A percentile compares a stretch with the other conserved stretches of the same genome.
Evolutionary conservation across 2,329 filamentous ascomycete species (phyloP).

Genomic region (Cordyceps sp.): DNA sequence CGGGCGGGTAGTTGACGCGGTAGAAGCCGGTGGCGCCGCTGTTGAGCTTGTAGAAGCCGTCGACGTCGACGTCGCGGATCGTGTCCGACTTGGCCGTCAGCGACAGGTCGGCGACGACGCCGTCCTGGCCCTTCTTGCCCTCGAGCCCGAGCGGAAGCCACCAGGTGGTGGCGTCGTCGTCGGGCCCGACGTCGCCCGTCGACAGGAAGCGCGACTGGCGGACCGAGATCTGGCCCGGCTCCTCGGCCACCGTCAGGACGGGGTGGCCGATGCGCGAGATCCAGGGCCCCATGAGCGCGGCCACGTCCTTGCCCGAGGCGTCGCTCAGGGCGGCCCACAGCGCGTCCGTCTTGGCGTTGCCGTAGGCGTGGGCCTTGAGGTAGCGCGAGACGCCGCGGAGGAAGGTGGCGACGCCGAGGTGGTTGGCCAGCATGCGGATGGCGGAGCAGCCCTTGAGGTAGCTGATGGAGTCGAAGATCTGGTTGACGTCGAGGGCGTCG

Average conservation of each 20-base stretch:
- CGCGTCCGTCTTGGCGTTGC: conserved; percentile 80
- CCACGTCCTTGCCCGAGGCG: conserved; percentile 75
- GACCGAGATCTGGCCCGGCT: conserved; percentile 64
- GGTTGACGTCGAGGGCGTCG: conserved; percentile 89
- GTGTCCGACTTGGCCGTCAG: conserved; percentile 64
- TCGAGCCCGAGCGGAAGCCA: conserved; percentile 86
- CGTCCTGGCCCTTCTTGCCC: conserved; percentile 49
- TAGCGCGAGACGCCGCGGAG: conserved; percentile 81
- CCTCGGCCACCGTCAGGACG: conserved; percentile 70
- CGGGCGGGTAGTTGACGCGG: conserved; percentile 82
- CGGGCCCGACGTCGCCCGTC: conserved; percentile 75
- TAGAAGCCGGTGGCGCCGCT: conserved; percentile 77
- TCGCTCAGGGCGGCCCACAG: conserved; percentile 80
- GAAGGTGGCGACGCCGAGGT: conserved; percentile 79
- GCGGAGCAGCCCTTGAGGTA: conserved; percentile 94
- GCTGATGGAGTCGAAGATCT: conserved; percentile 94
- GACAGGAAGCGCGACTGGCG: conserved; percentile 82
- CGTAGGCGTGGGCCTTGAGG: conserved; percentile 73
- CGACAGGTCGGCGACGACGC: conserved; percentile 41
- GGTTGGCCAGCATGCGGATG: conserved; percentile 87
- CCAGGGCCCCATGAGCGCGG: conserved; percentile 82
- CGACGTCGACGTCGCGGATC: conserved; percentile 55
- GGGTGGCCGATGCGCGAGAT: conserved; percentile 93
- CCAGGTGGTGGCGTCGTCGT: conserved; percentile 86
- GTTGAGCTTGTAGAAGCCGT: conserved; percentile 88